Conservation (phyloP, 2,329 filamentous ascomycete species). For the Hymenoscyphus occultus region DNA sequence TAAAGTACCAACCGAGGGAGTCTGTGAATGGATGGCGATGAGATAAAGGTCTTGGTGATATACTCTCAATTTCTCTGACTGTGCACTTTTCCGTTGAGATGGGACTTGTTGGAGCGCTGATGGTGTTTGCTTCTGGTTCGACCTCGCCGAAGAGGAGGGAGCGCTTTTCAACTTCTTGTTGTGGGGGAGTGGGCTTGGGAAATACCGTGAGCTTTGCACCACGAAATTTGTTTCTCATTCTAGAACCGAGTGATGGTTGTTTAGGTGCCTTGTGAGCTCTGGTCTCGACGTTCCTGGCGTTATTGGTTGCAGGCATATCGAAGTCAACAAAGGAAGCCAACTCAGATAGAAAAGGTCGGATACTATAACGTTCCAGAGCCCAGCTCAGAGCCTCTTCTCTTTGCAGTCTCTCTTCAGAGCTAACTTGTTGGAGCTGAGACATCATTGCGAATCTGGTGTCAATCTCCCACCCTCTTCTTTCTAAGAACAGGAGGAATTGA, state of each 20-base stretch:
- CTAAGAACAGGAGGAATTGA: conserved; percentile 25
- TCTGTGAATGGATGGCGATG: not conserved
- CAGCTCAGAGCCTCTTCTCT: not conserved
- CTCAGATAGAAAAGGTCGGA: not conserved
- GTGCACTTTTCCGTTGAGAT: not conserved
- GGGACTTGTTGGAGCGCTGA: not conserved
- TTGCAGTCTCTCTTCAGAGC: not conserved
- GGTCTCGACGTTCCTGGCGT: not conserved
- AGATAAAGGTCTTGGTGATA: not conserved
- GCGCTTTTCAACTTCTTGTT: not conserved
- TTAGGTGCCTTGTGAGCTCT: not conserved
- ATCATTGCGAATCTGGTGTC: conserved; percentile 19
- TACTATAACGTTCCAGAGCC: not conserved
- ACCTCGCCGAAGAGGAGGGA: conserved; percentile 9
- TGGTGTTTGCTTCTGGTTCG: not conserved
- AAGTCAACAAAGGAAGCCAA: not conserved
- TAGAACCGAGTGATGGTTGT: not conserved
- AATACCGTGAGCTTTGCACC: not conserved
- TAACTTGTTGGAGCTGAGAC: not conserved
- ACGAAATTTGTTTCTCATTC: not conserved
- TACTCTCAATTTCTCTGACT: not conserved
- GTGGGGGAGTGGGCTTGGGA: not conserved
- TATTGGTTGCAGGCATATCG: not conserved
- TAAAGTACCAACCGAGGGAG: not conserved
- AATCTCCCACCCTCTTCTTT: conserved; percentile 22